A percentile compares a stretch with the other conserved stretches of the same genome.
phyloP scores from a whole-genome alignment of 768 basidiomycete genomes.

The Collybiopsis luxurians region DNA sequence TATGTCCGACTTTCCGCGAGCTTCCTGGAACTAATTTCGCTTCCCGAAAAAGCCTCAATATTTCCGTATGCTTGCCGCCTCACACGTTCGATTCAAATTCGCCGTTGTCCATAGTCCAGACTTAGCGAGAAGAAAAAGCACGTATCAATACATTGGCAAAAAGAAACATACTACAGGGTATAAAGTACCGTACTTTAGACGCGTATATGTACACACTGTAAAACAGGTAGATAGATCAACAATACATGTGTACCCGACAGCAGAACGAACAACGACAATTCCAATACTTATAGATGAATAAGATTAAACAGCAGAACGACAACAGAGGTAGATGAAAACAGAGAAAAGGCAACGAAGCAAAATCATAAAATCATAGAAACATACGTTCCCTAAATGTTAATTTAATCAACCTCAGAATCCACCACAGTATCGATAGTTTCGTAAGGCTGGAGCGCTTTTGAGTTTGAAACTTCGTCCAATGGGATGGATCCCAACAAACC shows the following conservation, averaged over 20 bases:
- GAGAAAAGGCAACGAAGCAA: not conserved
- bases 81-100: no score
- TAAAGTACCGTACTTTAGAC: not conserved
- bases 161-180: not conserved
- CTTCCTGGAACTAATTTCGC: no score
- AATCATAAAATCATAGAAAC: not conserved
- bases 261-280: not conserved
- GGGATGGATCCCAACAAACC: not conserved
- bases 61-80: no score
- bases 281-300: not conserved
- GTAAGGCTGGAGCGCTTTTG: not conserved
- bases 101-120: no score
- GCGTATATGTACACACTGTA: slow-evolving; percentile 1
- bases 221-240: no score
- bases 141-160: not conserved
- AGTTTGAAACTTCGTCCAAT: not conserved
- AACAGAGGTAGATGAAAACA: not conserved
- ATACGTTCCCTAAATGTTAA: not conserved
- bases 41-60: no score
- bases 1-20: no score
- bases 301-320: not conserved
- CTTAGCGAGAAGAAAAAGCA: not conserved
- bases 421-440: not conserved
- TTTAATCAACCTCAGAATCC: slow-evolving; percentile 3
- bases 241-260: not conserved